Conservation (phyloP, 805 yeast species). For the Monosporozyma aquatica region DNA sequence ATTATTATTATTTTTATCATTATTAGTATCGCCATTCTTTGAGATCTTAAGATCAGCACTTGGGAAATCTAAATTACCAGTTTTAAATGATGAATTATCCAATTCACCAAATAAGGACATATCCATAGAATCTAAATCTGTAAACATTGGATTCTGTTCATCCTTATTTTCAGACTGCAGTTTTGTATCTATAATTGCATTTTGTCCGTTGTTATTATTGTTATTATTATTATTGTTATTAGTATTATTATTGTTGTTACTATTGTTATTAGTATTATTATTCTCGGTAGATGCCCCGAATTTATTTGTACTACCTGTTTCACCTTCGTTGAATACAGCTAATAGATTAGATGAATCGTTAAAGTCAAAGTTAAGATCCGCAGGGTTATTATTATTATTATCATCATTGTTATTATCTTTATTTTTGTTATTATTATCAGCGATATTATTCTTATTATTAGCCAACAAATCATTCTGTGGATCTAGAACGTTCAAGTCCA, state of each 20-base stretch:
- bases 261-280: background rate
- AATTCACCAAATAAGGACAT: conserved; percentile 26
- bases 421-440: background rate
- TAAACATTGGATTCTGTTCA: conserved; percentile 6
- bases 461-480: too few relatives aligned
- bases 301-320: background rate
- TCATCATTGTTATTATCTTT: background rate
- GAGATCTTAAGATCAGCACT: conserved; percentile 5
- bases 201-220: background rate
- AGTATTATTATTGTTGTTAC: background rate
- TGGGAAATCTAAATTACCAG: conserved; percentile 12
- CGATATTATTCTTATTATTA: background rate
- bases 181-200: background rate
- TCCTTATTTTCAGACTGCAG: background rate
- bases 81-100: conserved; percentile 26
- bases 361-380: background rate
- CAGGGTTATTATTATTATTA: background rate
- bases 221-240: conserved; percentile 2
- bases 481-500: background rate
- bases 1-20: conserved; percentile 1
- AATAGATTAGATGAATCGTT: background rate
- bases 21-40: background rate
- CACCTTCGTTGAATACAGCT: background rate
- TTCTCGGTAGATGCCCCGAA: too few relatives aligned
- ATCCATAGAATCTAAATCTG: conserved; percentile 24